Evolutionary conservation across 1,139 yeast species (phyloP), one percentile per base, ranked within the genome.

Genomic region (Hyphopichia wangnamkhiaoensis): DNA sequence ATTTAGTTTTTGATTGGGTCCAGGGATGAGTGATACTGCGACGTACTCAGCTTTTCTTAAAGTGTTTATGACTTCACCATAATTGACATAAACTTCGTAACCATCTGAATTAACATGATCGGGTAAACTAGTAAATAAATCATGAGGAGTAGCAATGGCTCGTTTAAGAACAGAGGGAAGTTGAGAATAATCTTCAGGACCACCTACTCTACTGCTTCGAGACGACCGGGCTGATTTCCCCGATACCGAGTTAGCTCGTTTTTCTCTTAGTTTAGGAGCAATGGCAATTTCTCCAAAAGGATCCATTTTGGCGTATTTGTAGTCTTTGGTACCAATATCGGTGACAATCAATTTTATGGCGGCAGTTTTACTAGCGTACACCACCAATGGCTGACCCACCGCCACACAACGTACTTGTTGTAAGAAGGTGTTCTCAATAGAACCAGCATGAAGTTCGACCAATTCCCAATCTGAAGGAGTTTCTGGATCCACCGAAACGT

Each of bases 391-490:
- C 47, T 84, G 93, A 36, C 73, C 68, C 19, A 72, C 45, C 0
- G 82, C 69, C 1, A 90, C 86, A 37, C 94, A 86, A 43, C 98
- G 70, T 1, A 94, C 82, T 58, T 91, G 98, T 39, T 82, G 79
- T 32, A 91, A 67, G 51, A 91, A 72, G 49, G 80, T 80, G 36
- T 80, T 80, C 54, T 93, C 98, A 31, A 93, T 74, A 37, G 74
- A 77, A 35, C 76, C 81, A 2, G 96, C 94, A 59, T 93, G 88
- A 4, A 86, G 65, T 54, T 90, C 96, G 5, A 90, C 87, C 31
- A 87, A 68, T 51, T 91, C 98, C 98, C 98, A 93, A 56, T 93
- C 98, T 3, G 85, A 76, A 3, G 83, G 62, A 0, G 87, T 73
- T 25, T 77, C 62, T 0, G 98, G 98, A 54, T 89, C 97, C 33